phyloP scores from a whole-genome alignment of 73 alveolate species.

The Paramecium caudatum region DNA sequence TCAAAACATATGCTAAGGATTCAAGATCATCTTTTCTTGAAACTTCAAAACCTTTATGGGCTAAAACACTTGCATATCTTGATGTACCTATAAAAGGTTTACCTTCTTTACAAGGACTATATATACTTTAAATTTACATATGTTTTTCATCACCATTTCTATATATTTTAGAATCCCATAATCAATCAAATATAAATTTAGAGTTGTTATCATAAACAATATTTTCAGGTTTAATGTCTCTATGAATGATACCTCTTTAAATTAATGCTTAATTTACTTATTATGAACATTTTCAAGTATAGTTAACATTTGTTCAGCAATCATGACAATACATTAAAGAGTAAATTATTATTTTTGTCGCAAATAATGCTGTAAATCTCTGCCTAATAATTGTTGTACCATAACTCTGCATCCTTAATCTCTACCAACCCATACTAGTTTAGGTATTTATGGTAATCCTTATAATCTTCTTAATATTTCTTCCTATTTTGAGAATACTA shows the following conservation, averaged over 20 bases:
- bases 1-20: slow-evolving; percentile 85
- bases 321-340: slow-evolving; percentile 7
- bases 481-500: neutral
- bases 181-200: slow-evolving; percentile 80
- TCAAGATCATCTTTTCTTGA: slow-evolving; percentile 89
- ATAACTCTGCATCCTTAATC: neutral
- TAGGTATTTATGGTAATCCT: slow-evolving; percentile 53
- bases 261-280: slow-evolving; percentile 20
- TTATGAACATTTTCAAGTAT: slow-evolving; percentile 66
- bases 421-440: slow-evolving; percentile 59
- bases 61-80: slow-evolving; percentile 82
- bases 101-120: slow-evolving; percentile 74
- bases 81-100: slow-evolving; percentile 84
- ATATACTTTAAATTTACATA: slow-evolving; percentile 4
- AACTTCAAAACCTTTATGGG: slow-evolving; percentile 90
- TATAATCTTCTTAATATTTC: slow-evolving; percentile 9
- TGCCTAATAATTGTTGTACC: slow-evolving; percentile 57
- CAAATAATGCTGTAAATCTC: slow-evolving; percentile 50
- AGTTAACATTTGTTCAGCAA: slow-evolving; percentile 33
- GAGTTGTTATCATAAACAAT: slow-evolving; percentile 80
- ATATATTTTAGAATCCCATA: slow-evolving; percentile 88
- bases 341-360: neutral
- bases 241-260: slow-evolving; percentile 78
- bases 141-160: slow-evolving; percentile 19
- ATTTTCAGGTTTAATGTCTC: slow-evolving; percentile 90